Evolutionary conservation across 2,329 filamentous ascomycete species (phyloP).

Genomic region (Penicillium italicum): DNA sequence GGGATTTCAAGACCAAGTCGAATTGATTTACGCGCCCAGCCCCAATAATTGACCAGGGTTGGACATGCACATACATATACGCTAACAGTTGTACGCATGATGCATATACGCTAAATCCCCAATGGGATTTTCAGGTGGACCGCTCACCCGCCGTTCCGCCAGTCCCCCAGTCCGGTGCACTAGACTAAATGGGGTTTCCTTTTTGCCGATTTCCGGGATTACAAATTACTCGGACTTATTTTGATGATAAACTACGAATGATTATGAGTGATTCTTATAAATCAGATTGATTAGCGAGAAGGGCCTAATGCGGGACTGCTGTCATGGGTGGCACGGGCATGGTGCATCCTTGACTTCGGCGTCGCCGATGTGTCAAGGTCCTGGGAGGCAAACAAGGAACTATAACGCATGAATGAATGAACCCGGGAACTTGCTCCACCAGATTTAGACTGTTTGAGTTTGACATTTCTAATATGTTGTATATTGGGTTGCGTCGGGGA

Average conservation of each 20-base stretch:
- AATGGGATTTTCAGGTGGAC: background rate
- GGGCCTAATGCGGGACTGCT: background rate
- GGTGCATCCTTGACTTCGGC: background rate
- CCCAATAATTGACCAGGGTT: background rate
- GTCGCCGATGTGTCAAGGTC: background rate
- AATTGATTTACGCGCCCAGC: background rate
- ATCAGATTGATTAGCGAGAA: background rate
- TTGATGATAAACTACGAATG: background rate
- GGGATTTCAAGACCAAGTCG: background rate
- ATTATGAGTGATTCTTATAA: background rate
- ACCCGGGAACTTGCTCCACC: background rate
- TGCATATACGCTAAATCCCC: background rate
- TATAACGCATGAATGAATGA: background rate
- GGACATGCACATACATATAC: background rate
- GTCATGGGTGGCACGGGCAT: constrained; percentile 1
- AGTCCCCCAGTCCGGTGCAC: background rate
- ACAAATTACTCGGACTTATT: background rate
- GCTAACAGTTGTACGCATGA: background rate
- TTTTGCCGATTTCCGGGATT: background rate
- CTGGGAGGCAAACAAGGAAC: no score
- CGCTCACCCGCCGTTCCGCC: constrained; percentile 5
- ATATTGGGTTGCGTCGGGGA: background rate
- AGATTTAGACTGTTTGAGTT: background rate
- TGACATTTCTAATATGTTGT: background rate
- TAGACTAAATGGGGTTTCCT: background rate